These are phyloP conservation scores for Boletus vinaceobasis DNA, from an alignment of 768 basidiomycete species.

Conservation along the genomic window DNA sequence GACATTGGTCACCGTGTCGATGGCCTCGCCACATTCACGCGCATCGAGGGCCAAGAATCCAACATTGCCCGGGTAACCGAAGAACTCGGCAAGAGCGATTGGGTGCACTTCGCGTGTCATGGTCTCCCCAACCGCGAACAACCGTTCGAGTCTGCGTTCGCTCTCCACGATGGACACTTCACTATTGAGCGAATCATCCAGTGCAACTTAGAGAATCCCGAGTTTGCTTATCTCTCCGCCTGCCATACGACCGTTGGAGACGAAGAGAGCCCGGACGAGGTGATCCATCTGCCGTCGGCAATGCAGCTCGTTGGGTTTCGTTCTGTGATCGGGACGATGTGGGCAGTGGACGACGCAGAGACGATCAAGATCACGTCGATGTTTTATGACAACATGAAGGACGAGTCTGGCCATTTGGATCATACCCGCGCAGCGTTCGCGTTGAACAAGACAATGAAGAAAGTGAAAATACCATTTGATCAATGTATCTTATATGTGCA, in stretches of 20 bases:
- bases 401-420: background rate
- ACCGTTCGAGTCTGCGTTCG: slow-evolving; percentile 19
- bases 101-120: slow-evolving; percentile 30
- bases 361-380: background rate
- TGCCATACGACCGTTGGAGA: slow-evolving; percentile 8
- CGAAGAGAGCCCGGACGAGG: slow-evolving; percentile 4
- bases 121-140: slow-evolving; percentile 5
- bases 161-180: slow-evolving; percentile 6
- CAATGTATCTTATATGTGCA: background rate
- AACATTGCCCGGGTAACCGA: background rate
- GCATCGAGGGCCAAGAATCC: background rate
- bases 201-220: background rate
- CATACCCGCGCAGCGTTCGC: background rate
- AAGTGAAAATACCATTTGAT: background rate
- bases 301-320: background rate
- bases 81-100: background rate
- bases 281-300: background rate
- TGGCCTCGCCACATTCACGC: background rate
- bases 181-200: slow-evolving; percentile 7
- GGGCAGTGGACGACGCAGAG: background rate
- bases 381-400: background rate
- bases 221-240: slow-evolving; percentile 23
- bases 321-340: slow-evolving; percentile 1
- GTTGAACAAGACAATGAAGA: background rate
- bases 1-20: background rate